Percentiles rank a stretch among this genome's conserved stretches.
phyloP scores from a whole-genome alignment of 805 yeast genomes.

The Pichia manshurica region DNA sequence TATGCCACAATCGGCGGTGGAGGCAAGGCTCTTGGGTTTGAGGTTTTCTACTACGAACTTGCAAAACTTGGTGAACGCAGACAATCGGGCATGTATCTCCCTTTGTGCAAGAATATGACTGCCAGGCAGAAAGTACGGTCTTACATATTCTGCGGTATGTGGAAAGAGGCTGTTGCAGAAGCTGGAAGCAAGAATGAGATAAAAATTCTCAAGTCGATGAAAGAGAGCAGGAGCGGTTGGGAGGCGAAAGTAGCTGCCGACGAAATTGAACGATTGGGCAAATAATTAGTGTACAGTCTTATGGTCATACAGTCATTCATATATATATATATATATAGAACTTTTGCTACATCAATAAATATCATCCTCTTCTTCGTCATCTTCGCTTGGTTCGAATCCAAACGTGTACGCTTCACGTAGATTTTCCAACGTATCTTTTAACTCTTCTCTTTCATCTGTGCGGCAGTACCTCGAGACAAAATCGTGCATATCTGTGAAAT shows the following conservation, averaged over 20 bases:
- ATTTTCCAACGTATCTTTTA: constrained; percentile 31
- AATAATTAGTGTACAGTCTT: constrained; percentile 8
- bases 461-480: constrained; percentile 25
- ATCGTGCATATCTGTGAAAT: constrained; percentile 22
- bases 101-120: constrained; percentile 40
- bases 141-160: constrained; percentile 8
- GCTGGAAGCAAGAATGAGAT: constrained; percentile 8
- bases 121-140: constrained; percentile 26
- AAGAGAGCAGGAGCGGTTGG: constrained; percentile 3
- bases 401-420: constrained; percentile 11
- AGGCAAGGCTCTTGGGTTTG: constrained; percentile 57
- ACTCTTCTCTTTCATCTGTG: constrained; percentile 49
- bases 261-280: constrained; percentile 19
- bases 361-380: constrained; percentile 7
- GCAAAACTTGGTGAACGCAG: constrained; percentile 47
- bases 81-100: constrained; percentile 57
- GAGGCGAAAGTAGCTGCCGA: constrained; percentile 12
- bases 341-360: neutral
- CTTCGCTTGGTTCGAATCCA: constrained; percentile 14
- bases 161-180: constrained; percentile 12
- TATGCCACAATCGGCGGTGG: constrained; percentile 50
- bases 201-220: constrained; percentile 6
- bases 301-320: neutral
- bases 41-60: constrained; percentile 54
- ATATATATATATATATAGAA: neutral